These are phyloP conservation scores for Lycium barbarum DNA, from an alignment of 257 asterid genomes.

Conservation along the genomic window DNA sequence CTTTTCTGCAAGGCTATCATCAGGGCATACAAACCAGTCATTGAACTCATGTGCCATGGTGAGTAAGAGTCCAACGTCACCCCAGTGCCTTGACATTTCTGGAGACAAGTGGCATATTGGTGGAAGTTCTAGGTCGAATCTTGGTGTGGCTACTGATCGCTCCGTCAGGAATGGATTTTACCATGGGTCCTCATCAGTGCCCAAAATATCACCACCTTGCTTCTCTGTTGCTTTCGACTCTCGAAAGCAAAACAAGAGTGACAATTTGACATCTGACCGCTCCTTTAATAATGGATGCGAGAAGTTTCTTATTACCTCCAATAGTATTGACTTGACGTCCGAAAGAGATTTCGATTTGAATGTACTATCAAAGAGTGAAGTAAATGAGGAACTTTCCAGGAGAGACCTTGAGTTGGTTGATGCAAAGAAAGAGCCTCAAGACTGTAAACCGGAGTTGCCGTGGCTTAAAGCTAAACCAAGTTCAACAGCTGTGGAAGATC, in stretches of 20 bases:
- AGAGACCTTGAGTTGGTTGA: conserved; percentile 42
- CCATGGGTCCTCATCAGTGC: conserved; percentile 68
- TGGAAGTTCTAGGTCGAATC: conserved; percentile 45
- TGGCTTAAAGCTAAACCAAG: conserved; percentile 73
- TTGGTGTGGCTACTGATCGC: conserved; percentile 41
- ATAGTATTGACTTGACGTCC: conserved; percentile 45
- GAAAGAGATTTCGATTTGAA: conserved; percentile 72
- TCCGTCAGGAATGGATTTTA: conserved; percentile 56
- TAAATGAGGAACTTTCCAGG: conserved; percentile 44
- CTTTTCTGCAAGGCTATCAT: conserved; percentile 53
- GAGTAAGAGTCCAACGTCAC: conserved; percentile 36
- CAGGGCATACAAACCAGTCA: conserved; percentile 49
- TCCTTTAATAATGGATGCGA: conserved; percentile 45
- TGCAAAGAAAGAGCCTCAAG: conserved; percentile 51
- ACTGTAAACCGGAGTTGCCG: conserved; percentile 51
- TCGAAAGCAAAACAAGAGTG: conserved; percentile 48
- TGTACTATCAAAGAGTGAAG: conserved; percentile 42
- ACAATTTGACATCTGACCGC: conserved; percentile 41
- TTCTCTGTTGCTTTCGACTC: conserved; percentile 42
- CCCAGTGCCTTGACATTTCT: conserved; percentile 47
- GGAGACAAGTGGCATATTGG: conserved; percentile 62
- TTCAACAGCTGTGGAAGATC: conserved; percentile 44
- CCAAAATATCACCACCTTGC: conserved; percentile 47
- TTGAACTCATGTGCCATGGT: conserved; percentile 50
- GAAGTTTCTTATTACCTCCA: conserved; percentile 42